Evolutionary conservation across 371 early-diverging fungal genomes (phyloP).

Genomic region (Syncephalastrum sp.): DNA sequence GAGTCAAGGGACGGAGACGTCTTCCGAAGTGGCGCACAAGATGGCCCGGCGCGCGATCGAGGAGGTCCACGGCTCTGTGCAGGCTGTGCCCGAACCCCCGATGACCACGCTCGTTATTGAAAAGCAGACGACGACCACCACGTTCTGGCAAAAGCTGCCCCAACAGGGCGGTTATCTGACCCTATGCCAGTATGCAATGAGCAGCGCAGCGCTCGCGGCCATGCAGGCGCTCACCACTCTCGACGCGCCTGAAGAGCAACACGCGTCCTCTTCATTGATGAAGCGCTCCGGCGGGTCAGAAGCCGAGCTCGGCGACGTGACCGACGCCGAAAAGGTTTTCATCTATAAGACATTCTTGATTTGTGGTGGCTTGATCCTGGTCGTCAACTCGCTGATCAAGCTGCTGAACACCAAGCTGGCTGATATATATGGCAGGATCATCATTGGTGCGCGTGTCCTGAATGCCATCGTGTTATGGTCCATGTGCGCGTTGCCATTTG

Average conservation of each 20-base stretch:
- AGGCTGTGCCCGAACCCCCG: too few species aligned
- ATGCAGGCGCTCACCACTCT: slow-evolving; percentile 9
- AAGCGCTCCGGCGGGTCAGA: slow-evolving; percentile 11
- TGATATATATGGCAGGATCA: slow-evolving; percentile 46
- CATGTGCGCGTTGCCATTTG: slow-evolving; percentile 51
- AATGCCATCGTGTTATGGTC: slow-evolving; percentile 45
- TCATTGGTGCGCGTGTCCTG: slow-evolving; percentile 39
- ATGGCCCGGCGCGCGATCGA: slow-evolving; percentile 14
- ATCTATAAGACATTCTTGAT: slow-evolving; percentile 51
- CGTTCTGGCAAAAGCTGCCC: slow-evolving; percentile 4
- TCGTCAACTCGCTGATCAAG: slow-evolving; percentile 48
- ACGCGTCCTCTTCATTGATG: slow-evolving; percentile 4
- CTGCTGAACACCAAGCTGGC: slow-evolving; percentile 43
- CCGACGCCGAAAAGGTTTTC: slow-evolving; percentile 37
- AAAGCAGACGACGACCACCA: slow-evolving; percentile 3
- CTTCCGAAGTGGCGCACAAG: slow-evolving; percentile 9
- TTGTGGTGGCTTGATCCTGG: slow-evolving; percentile 42
- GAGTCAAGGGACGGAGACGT: neutral
- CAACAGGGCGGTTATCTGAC: slow-evolving; percentile 14
- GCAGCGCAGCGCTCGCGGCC: slow-evolving; percentile 12
- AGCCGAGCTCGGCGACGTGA: slow-evolving; percentile 14
- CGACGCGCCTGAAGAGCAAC: neutral
- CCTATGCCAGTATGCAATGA: slow-evolving; percentile 11
- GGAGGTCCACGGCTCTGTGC: neutral
- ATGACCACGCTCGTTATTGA: neutral